These are phyloP conservation scores for Pseudogymnoascus sp. DNA, from an alignment of 2,329 filamentous ascomycete genomes.

Conservation along the genomic window DNA sequence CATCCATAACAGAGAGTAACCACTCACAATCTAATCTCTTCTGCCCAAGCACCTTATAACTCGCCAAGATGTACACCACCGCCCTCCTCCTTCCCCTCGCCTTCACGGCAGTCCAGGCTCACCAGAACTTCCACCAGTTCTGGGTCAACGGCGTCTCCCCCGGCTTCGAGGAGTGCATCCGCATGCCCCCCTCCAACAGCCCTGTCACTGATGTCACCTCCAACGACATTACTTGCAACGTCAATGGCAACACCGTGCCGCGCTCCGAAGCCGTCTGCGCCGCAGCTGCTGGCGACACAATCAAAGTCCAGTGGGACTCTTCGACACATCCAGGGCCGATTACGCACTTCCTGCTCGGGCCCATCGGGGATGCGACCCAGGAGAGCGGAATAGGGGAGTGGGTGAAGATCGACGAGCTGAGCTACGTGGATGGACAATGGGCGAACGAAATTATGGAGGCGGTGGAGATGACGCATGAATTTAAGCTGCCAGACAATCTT, in stretches of 20 bases:
- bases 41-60: neutral
- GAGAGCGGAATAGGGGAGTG: constrained; percentile 27
- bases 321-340: constrained; percentile 35
- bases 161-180: constrained; percentile 37
- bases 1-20: neutral
- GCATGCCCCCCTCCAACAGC: constrained; percentile 43
- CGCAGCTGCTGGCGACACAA: constrained; percentile 30
- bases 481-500: constrained; percentile 24
- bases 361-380: constrained; percentile 22
- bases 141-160: constrained; percentile 34
- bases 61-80: neutral
- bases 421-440: constrained; percentile 25
- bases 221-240: constrained; percentile 44
- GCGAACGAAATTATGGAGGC: constrained; percentile 26
- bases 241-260: constrained; percentile 23
- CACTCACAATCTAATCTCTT: neutral
- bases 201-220: constrained; percentile 31
- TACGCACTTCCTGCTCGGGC: constrained; percentile 33
- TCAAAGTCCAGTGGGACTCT: constrained; percentile 33
- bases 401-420: constrained; percentile 29
- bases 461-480: constrained; percentile 21
- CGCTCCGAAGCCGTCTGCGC: constrained; percentile 28
- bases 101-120: constrained; percentile 27
- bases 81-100: neutral
- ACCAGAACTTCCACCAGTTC: constrained; percentile 37